Evolutionary conservation across 805 yeast genomes (phyloP), one percentile per base, ranked within the genome.

Genomic region (Cephaloascus albidus): DNA sequence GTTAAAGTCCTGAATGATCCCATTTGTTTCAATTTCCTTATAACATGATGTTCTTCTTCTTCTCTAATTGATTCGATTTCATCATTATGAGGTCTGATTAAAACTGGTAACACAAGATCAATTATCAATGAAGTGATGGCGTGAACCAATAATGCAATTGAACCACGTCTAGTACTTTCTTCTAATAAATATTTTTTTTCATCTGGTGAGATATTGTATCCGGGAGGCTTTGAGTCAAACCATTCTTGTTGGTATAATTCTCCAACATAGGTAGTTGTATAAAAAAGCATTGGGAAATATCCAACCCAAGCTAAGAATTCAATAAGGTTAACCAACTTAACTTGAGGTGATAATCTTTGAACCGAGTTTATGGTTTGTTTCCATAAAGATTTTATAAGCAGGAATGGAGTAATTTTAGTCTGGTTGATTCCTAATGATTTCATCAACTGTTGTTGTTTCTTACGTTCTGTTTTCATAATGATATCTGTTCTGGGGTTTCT

Each of bases 301-400:
- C 82, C 82, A 33, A 78, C 70, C 84, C 84, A 78, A 1, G 83
- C 83, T 53, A 74, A 74, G 42, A 78, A 72, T 51, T 78, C 81
- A 2, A 77, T 75, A 38, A 56, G 59, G 46, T 81, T 78, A 3
- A 76, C 74, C 1, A 63, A 52, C 38, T 63, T 63, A 2, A 75
- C 70, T 44, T 72, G 78, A 2, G 71, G 67, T 8, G 83, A 77
- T 10, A 77, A 52, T 23, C 60, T 48, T 2, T 42, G 45, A 10
- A 66, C 54, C 10, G 70, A 64, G 10, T 57, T 50, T 0, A 46
- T 36, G 0, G 71, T 68, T 43, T 67, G 70, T 27, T 47, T 55
- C 40, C 37, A 57, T 33, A 59, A 55, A 3, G 59, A 47, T 31
- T 46, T 48, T 16, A 52, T 18, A 20, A 51, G 48, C 14, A 38